These are phyloP conservation scores for Suillus discolor DNA, from an alignment of 768 basidiomycete species.

Conservation along the genomic window DNA sequence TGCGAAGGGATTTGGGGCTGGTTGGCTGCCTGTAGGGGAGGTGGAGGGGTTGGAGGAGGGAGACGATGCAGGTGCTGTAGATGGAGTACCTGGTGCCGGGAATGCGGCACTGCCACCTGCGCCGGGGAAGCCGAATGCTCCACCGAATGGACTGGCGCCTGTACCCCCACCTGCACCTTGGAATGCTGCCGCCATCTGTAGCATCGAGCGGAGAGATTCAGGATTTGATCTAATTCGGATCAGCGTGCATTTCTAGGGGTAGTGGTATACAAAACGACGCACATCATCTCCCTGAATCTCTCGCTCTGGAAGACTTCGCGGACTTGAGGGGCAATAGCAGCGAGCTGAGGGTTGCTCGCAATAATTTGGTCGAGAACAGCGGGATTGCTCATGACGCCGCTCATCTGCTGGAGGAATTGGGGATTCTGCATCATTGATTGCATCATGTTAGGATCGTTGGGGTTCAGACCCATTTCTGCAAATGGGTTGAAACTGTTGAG, in stretches of 20 bases:
- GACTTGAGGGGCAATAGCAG: slow-evolving; percentile 77
- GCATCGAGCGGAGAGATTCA: slow-evolving; percentile 69
- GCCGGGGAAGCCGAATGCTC: slow-evolving; percentile 16
- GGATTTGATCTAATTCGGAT: slow-evolving; percentile 63
- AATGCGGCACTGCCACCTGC: slow-evolving; percentile 39
- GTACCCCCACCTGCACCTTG: slow-evolving; percentile 39
- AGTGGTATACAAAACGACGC: slow-evolving; percentile 23
- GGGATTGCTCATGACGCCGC: slow-evolving; percentile 82
- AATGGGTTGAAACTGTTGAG: slow-evolving; percentile 94
- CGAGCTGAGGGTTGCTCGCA: slow-evolving; percentile 75
- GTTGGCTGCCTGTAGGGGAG: slow-evolving; percentile 12
- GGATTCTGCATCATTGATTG: slow-evolving; percentile 86
- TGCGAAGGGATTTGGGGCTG: slow-evolving; percentile 17
- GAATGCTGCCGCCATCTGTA: slow-evolving; percentile 69
- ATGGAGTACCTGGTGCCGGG: slow-evolving; percentile 65
- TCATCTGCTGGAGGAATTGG: slow-evolving; percentile 88
- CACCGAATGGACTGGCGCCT: slow-evolving; percentile 17
- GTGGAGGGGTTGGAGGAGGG: slow-evolving; percentile 29
- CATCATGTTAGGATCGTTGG: slow-evolving; percentile 93
- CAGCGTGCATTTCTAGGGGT: neutral
- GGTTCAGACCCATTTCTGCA: slow-evolving; percentile 85
- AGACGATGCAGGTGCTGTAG: slow-evolving; percentile 28
- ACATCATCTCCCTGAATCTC: slow-evolving; percentile 77
- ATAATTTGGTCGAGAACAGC: slow-evolving; percentile 88
- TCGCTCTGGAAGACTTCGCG: slow-evolving; percentile 78